phyloP scores from a whole-genome alignment of 2,329 filamentous ascomycete genomes.

The Allantophomopsis lycopodina region DNA sequence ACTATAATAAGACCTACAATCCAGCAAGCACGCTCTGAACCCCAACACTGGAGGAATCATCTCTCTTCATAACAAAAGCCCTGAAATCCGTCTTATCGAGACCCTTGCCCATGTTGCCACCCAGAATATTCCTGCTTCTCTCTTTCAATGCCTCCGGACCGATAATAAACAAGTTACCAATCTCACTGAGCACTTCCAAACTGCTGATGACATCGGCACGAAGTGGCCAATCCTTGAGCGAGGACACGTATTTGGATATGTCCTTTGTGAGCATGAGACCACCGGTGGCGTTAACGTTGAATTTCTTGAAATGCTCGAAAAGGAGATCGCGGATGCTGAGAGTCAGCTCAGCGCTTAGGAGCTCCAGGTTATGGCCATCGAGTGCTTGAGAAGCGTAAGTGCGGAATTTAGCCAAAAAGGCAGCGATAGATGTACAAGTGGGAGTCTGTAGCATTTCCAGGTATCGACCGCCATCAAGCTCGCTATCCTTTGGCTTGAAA shows the following conservation, averaged over 20 bases:
- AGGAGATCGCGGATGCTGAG: constrained; percentile 64
- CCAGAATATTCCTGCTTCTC: constrained; percentile 44
- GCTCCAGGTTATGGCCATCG: constrained; percentile 70
- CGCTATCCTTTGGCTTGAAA: constrained; percentile 55
- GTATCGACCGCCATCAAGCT: constrained; percentile 29
- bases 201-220: constrained; percentile 52
- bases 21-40: constrained; percentile 68
- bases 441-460: constrained; percentile 72
- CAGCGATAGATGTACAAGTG: constrained; percentile 70
- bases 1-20: constrained; percentile 10
- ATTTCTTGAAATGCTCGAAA: constrained; percentile 89
- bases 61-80: constrained; percentile 71
- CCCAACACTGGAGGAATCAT: constrained; percentile 68
- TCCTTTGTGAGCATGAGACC: constrained; percentile 94
- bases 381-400: constrained; percentile 52
- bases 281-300: constrained; percentile 82
- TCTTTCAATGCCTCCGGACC: constrained; percentile 66
- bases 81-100: constrained; percentile 59
- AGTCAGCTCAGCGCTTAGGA: constrained; percentile 74
- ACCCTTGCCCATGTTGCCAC: constrained; percentile 32
- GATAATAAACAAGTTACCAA: constrained; percentile 92
- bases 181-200: constrained; percentile 81
- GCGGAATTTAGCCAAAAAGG: constrained; percentile 61
- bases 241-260: constrained; percentile 81
- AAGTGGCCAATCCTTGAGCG: constrained; percentile 72